Evolutionary conservation across 805 yeast species (phyloP).

Genomic region (Kuraishia hungarica): DNA sequence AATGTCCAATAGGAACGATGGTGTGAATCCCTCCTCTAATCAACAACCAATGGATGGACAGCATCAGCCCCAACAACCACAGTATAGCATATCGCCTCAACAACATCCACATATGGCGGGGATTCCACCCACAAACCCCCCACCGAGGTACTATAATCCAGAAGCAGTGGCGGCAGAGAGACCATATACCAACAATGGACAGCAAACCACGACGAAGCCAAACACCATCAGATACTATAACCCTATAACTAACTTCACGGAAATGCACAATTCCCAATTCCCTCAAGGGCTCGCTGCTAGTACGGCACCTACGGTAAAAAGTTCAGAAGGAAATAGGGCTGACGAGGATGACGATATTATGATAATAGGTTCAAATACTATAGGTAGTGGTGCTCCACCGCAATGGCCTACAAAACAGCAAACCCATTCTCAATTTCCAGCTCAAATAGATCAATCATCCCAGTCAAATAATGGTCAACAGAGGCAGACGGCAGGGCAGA

Average conservation of each 20-base stretch:
- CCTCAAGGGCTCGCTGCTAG: background rate
- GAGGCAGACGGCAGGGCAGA: background rate
- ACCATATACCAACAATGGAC: background rate
- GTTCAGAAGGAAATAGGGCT: background rate
- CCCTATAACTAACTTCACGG: slow-evolving; percentile 9
- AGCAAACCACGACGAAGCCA: background rate
- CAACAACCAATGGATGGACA: background rate
- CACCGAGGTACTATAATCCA: background rate
- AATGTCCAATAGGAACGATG: background rate
- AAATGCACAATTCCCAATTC: background rate
- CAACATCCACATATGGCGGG: background rate
- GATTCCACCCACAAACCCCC: background rate
- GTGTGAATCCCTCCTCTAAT: background rate
- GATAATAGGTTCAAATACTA: background rate
- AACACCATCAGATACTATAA: slow-evolving; percentile 5
- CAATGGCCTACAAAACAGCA: background rate
- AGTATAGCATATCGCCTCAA: background rate
- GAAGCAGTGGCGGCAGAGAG: background rate
- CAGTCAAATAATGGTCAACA: background rate
- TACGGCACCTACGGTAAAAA: background rate
- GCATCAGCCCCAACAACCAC: background rate
- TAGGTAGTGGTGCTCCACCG: background rate
- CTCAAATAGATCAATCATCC: background rate
- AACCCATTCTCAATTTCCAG: background rate
- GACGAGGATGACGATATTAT: background rate